These are phyloP conservation scores for Trypanosoma mega DNA, from an alignment of 208 protist genomes.

Conservation along the genomic window DNA sequence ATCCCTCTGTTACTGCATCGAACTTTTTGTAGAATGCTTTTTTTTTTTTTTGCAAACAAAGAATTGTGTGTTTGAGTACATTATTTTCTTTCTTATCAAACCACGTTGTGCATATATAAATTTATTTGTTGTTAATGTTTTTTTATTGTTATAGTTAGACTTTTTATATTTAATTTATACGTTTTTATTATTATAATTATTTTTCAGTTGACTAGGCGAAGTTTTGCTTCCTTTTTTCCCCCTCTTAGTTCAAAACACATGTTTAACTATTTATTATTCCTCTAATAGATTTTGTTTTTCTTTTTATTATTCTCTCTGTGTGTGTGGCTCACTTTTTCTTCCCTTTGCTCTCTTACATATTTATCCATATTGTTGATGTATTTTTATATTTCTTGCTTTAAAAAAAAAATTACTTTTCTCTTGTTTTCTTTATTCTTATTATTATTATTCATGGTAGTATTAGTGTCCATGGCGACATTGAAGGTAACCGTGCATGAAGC, in stretches of 20 bases:
- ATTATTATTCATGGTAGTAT: not conserved
- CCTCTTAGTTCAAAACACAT: constrained; percentile 2
- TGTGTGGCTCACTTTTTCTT: too few relatives aligned
- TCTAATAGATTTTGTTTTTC: too few relatives aligned
- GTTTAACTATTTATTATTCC: too few relatives aligned
- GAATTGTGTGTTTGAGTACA: not conserved
- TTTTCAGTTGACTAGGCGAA: not conserved
- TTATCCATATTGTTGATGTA: constrained; percentile 1
- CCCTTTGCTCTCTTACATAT: too few relatives aligned
- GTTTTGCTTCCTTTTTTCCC: constrained; percentile 8
- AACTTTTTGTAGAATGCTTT: not conserved
- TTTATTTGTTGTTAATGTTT: constrained; percentile 1
- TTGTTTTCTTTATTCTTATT: too few relatives aligned
- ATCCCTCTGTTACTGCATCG: not conserved
- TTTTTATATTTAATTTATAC: not conserved
- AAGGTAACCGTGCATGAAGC: constrained; percentile 90
- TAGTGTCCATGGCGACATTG: constrained; percentile 71
- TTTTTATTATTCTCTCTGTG: too few relatives aligned
- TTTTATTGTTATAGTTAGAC: constrained; percentile 9
- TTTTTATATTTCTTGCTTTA: constrained; percentile 11
- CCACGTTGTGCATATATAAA: not conserved
- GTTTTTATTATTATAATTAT: not conserved
- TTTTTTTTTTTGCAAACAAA: not conserved
- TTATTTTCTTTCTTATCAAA: not conserved
- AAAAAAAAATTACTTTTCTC: not conserved